Conservation (phyloP, 352 stramenopile genomes). For the Globisporangium nagaii region DNA sequence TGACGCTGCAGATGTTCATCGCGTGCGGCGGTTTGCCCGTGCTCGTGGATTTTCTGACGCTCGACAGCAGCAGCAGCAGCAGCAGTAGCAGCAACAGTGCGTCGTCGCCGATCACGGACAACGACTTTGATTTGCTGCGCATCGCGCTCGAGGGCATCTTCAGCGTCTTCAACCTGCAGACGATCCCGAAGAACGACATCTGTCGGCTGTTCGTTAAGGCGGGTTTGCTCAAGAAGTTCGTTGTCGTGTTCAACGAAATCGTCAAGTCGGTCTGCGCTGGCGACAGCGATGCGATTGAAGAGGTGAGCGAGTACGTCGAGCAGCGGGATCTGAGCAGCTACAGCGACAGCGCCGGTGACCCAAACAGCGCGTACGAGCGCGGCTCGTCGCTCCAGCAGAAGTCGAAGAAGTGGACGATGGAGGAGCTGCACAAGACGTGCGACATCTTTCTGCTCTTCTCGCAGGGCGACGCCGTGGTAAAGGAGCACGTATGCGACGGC, state of each 20-base stretch:
- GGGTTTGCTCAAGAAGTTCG: conserved; percentile 84
- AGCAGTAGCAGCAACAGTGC: too few species aligned
- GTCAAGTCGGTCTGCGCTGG: conserved; percentile 23
- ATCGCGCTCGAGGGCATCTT: conserved; percentile 89
- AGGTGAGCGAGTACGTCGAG: conserved; percentile 1
- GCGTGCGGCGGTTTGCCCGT: conserved; percentile 86
- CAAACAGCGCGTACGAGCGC: background rate
- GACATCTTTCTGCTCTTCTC: conserved; percentile 90
- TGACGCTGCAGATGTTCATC: conserved; percentile 93
- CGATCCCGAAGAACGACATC: conserved; percentile 92
- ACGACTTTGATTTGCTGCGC: conserved; percentile 55
- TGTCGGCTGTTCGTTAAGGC: conserved; percentile 93
- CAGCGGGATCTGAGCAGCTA: background rate
- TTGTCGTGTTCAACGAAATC: conserved; percentile 83
- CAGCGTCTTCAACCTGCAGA: conserved; percentile 89
- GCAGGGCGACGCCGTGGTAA: conserved; percentile 88
- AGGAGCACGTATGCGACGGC: conserved; percentile 89
- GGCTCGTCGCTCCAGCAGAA: conserved; percentile 5
- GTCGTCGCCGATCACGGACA: conserved; percentile 14
- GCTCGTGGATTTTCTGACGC: conserved; percentile 75
- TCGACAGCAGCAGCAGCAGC: conserved; percentile 17
- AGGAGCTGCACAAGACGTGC: conserved; percentile 76
- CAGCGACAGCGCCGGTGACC: too few species aligned
- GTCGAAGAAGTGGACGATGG: conserved; percentile 37
- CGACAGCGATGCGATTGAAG: conserved; percentile 5